Evolutionary conservation across 192 early-diverging fungal genomes (phyloP), one percentile per base, ranked within the genome.

Genomic region (Linnemannia exigua): DNA sequence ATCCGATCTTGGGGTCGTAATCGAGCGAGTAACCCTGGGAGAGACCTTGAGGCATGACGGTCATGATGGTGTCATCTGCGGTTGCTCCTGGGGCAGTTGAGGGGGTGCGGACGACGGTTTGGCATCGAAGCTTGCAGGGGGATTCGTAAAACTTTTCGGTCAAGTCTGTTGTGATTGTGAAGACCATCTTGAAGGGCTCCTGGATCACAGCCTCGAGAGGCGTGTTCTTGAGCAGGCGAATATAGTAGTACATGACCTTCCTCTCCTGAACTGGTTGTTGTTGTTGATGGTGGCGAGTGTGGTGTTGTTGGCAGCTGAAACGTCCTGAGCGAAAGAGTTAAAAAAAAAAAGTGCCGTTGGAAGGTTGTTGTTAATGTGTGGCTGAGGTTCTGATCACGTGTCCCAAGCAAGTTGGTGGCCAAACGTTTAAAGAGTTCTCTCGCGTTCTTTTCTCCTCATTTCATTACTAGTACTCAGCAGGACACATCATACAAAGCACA

Each of bases 111-210:
- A 86, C 75, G n/a, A 86, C 84, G 47, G 84, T 77, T 33, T 86
- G 84, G 41, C 84, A 86, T 0, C 75, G 67, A 14, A 86, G 84
- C 38, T 77, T 86, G 63, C 84, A 86, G 11, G 84, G 84, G 5
- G 69, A 66, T 37, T 86, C 84, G 51, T 86, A 86, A 47, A 86
- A 86, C 79, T 80, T 86, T 80, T 86, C 84, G 0, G 84, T 86
- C 7, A 86, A 70, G 33, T 86, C 84, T 14, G 84, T 86, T n/a
- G 84, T 86, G 75, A 86, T 86, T 16, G 84, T 86, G 66, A 86
- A 86, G 66, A 86, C 84, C 70, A 86, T 70, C 63, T 86, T 86
- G 84, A 86, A 86, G 15, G 84, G 84, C n/a, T 86, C 84, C 63
- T 86, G 84, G 50, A 86, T 86, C 47, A 86, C 84, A 22, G 84